These are phyloP conservation scores for Hortiboletus campestris DNA, from an alignment of 768 basidiomycete species.

Conservation along the genomic window DNA sequence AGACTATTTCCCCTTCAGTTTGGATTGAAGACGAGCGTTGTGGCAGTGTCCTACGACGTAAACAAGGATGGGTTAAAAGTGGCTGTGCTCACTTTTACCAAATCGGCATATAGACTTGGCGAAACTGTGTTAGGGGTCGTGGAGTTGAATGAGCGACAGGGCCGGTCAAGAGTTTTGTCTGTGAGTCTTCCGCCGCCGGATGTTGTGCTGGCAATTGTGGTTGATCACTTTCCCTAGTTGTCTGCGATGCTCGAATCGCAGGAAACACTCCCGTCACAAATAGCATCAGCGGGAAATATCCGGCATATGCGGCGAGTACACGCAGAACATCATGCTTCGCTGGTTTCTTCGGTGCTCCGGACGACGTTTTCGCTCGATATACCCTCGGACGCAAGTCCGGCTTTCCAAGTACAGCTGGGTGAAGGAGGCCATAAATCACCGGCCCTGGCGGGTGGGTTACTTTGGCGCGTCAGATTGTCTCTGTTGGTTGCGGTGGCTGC, in stretches of 20 bases:
- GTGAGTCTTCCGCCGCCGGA: slow-evolving; percentile 40
- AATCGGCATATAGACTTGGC: slow-evolving; percentile 87
- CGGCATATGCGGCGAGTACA: slow-evolving; percentile 70
- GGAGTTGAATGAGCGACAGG: slow-evolving; percentile 73
- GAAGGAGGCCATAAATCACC: slow-evolving; percentile 18
- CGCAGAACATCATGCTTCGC: slow-evolving; percentile 81
- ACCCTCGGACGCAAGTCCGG: slow-evolving; percentile 87
- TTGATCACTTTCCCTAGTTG: slow-evolving; percentile 47
- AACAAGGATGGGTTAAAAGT: slow-evolving; percentile 90
- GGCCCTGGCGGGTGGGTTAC: slow-evolving; percentile 62
- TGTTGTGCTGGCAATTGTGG: not conserved
- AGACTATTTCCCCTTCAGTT: not conserved
- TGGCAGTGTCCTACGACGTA: slow-evolving; percentile 87
- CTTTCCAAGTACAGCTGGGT: slow-evolving; percentile 68
- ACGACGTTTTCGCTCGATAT: slow-evolving; percentile 90
- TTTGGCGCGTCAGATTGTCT: slow-evolving; percentile 87
- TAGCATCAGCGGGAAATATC: slow-evolving; percentile 46
- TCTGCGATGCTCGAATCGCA: slow-evolving; percentile 89
- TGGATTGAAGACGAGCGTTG: not conserved
- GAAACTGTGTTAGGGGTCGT: slow-evolving; percentile 91
- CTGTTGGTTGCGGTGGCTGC: slow-evolving; percentile 76
- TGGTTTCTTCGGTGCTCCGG: slow-evolving; percentile 68
- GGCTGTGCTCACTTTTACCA: slow-evolving; percentile 88
- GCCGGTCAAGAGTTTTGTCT: slow-evolving; percentile 77
- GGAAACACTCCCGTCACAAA: slow-evolving; percentile 70